Evolutionary conservation across 164 flowering plant species (phyloP).

Genomic region (Malania oleifera): DNA sequence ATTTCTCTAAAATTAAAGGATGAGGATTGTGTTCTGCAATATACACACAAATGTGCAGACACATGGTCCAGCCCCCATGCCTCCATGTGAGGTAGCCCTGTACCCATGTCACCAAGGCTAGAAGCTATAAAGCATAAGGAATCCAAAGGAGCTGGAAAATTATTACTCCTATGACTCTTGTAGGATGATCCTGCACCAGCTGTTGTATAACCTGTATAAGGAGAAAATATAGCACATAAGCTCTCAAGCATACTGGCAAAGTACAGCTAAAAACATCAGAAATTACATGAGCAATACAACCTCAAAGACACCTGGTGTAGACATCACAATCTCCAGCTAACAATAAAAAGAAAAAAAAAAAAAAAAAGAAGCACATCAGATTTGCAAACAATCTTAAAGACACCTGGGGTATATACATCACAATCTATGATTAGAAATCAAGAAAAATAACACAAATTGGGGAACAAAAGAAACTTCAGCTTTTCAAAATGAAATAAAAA

Average conservation of each 20-base stretch:
- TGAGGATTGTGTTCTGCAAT: no score
- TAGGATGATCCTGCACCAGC: constrained; percentile 55
- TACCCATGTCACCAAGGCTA: neutral
- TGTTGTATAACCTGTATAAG: constrained; percentile 46
- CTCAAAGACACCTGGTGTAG: constrained; percentile 80
- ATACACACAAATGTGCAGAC: no score
- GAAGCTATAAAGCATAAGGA: neutral
- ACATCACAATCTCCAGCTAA: constrained; percentile 71
- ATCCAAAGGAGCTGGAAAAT: neutral
- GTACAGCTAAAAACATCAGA: neutral
- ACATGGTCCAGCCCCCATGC: neutral
- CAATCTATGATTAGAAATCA: neutral
- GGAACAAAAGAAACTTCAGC: no score
- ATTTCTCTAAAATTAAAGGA: no score
- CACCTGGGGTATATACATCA: neutral
- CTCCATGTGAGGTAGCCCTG: neutral
- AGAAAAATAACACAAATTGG: neutral
- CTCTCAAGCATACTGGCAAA: neutral
- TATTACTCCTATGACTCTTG: constrained; percentile 55
- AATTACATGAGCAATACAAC: constrained; percentile 26
- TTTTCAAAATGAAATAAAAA: no score
- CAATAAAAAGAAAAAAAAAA: constrained; percentile 14
- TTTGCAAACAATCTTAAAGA: neutral
- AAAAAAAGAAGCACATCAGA: neutral
- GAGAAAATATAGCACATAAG: constrained; percentile 14